Percentiles rank a stretch among this genome's conserved stretches.
These are phyloP conservation scores for Penicillium longicatenatum DNA, from an alignment of 495 filamentous ascomycete species.

Conservation along the genomic window DNA sequence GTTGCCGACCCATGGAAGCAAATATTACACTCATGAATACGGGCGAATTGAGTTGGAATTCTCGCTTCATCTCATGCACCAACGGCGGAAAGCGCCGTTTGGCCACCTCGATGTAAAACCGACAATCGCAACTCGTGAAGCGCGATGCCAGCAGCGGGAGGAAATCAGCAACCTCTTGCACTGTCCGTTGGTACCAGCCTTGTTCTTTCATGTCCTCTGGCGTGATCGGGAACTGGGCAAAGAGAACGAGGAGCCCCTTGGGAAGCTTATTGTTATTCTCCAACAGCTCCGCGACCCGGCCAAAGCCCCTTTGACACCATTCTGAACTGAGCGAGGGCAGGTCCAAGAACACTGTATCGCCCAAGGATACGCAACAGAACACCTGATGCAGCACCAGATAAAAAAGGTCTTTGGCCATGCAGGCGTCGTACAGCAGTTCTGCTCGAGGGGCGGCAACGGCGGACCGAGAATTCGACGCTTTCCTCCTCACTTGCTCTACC, in stretches of 20 bases:
- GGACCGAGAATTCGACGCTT: not conserved
- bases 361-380: constrained; percentile 54
- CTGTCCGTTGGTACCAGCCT: constrained; percentile 6
- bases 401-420: constrained; percentile 54
- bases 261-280: constrained; percentile 7
- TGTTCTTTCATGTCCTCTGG: not conserved
- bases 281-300: constrained; percentile 10
- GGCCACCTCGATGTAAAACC: constrained; percentile 34
- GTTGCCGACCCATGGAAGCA: constrained; percentile 46
- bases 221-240: constrained; percentile 2
- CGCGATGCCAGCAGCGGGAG: constrained; percentile 30
- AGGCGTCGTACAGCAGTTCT: constrained; percentile 59
- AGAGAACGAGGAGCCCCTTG: not conserved
- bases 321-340: constrained; percentile 13
- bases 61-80: constrained; percentile 56
- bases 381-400: constrained; percentile 71
- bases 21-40: constrained; percentile 62
- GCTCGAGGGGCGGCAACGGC: constrained; percentile 44
- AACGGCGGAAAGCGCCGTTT: constrained; percentile 56
- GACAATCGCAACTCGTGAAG: constrained; percentile 31
- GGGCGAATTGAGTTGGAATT: constrained; percentile 55
- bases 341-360: constrained; percentile 14
- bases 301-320: constrained; percentile 2
- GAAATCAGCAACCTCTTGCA: not conserved
- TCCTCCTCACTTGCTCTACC: not conserved